phyloP scores from a whole-genome alignment of 176 grass and related monocot species.

The Aegilops bicornis region DNA sequence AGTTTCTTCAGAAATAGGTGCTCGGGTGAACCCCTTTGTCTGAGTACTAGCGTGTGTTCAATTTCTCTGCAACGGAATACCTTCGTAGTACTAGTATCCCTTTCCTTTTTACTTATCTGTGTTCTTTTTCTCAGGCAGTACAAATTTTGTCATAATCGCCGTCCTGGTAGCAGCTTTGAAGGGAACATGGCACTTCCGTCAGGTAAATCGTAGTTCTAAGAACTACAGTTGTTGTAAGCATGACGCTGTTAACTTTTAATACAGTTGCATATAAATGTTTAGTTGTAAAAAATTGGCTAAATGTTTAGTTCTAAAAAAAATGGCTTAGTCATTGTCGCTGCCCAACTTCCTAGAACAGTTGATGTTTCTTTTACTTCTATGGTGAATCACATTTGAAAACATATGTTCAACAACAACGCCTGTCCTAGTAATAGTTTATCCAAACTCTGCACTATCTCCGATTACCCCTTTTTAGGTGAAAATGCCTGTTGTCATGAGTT shows the following conservation, averaged over 20 bases:
- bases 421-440: neutral
- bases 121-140: slow-evolving; percentile 53
- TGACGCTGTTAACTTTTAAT: neutral
- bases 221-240: neutral
- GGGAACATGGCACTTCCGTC: slow-evolving; percentile 92
- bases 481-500: neutral
- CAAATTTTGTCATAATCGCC: slow-evolving; percentile 89
- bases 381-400: neutral
- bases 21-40: neutral
- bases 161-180: slow-evolving; percentile 66
- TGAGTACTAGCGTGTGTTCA: neutral
- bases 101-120: neutral
- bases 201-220: slow-evolving; percentile 38
- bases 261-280: neutral
- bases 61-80: neutral
- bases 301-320: too few species aligned
- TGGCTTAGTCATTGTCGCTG: slow-evolving; percentile 6
- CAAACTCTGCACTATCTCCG: too few species aligned
- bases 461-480: neutral
- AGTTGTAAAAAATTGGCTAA: neutral
- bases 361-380: neutral
- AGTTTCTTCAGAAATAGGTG: neutral
- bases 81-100: neutral
- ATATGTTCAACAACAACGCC: neutral
- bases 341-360: neutral